Conservation (phyloP, 2,329 filamentous ascomycete species). For the Aspergillus pseudoviridinutans region DNA sequence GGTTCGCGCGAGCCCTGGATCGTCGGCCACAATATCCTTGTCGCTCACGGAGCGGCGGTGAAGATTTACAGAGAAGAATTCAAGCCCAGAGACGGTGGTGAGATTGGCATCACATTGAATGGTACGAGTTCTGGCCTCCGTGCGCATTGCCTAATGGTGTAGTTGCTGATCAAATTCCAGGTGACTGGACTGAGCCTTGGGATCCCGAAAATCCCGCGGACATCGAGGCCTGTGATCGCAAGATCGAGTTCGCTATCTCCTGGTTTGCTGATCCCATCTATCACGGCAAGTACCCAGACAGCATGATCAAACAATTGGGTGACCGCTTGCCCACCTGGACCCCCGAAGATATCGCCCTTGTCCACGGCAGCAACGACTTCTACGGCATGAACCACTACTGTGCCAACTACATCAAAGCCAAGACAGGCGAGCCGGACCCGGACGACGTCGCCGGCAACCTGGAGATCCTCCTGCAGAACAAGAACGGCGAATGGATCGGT, state of each 20-base stretch:
- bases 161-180: constrained; percentile 29
- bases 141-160: background rate
- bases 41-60: constrained; percentile 76
- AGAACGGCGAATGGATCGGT: constrained; percentile 69
- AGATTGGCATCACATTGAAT: constrained; percentile 86
- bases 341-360: constrained; percentile 65
- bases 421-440: constrained; percentile 54
- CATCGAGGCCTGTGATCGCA: constrained; percentile 71
- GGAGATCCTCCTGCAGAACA: constrained; percentile 67
- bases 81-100: constrained; percentile 65
- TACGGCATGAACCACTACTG: constrained; percentile 96
- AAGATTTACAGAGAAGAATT: constrained; percentile 81
- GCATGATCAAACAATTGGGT: constrained; percentile 77
- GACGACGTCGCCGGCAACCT: constrained; percentile 74
- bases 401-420: constrained; percentile 78
- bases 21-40: constrained; percentile 73
- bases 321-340: constrained; percentile 72
- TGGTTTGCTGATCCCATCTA: constrained; percentile 91
- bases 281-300: constrained; percentile 76
- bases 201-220: constrained; percentile 71
- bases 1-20: constrained; percentile 75
- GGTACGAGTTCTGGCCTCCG: constrained; percentile 44
- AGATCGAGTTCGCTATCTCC: constrained; percentile 80
- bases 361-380: constrained; percentile 85
- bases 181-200: constrained; percentile 79